Evolutionary conservation across 768 basidiomycete species (phyloP), one percentile per base, ranked within the genome.

Genomic region (Amanita brunnescens): DNA sequence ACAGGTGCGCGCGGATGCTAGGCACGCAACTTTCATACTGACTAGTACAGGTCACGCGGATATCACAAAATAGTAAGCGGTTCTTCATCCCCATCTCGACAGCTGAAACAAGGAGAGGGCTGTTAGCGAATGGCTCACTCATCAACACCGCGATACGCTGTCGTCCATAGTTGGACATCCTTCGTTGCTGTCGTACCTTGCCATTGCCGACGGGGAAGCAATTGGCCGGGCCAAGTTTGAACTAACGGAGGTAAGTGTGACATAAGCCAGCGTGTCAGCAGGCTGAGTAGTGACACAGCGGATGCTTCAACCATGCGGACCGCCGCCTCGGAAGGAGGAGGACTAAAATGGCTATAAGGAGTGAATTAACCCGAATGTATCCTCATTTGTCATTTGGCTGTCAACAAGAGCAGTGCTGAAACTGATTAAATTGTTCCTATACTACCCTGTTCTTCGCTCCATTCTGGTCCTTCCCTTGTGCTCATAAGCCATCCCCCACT

Each of bases 81-180:
- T 46, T 56, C 52, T 51, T 42, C 38, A 21, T 55, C 41, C 30
- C 29, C 37, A 37, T 43, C 49, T 32, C n/a, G 45, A 43, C 51
- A 9, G 58, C 58, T 56, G 61, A 57, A 37, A 32, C 14, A 20
- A 8, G 20, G 21, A 16, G 34, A 29, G 26, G 26, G 7, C 7
- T 14, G 52, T 2, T 62, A 98, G 95, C 68, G 95, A 98, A 63
- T 98, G 95, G 95, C 68, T 95, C 41, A 96, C 92, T 6, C 91
- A 97, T 68, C 95, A 97, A 62, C 94, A 97, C 70, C 83, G 95
- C 37, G 95, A 98, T 65, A 94, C 92, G n/a, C 71, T 91, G 54
- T 73, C 94, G 20, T 87, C 94, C 7, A 93, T 98, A 55, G 83
- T 93, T 40, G 92, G 95, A 2, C 96, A 99, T 65, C 79, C 91